A percentile compares a stretch with the other conserved stretches of the same genome.
Conservation (phyloP, 169 alveolate genomes). For the Perkinsus olseni region DNA sequence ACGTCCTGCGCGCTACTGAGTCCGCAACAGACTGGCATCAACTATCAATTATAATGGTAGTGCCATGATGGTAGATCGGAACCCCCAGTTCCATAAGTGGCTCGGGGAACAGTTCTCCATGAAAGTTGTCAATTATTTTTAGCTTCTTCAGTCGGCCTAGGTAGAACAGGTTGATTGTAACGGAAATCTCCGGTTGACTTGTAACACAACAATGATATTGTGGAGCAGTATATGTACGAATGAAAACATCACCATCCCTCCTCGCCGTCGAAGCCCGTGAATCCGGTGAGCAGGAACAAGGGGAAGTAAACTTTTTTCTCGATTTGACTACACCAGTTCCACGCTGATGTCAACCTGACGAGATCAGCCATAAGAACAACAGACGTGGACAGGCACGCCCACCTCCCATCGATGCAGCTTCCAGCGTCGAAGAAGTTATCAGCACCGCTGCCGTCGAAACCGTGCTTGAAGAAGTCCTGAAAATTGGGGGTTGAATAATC, state of each 20-base stretch:
- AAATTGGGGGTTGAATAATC: slow-evolving; percentile 30
- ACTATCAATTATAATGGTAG: too few species aligned
- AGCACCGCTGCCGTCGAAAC: slow-evolving; percentile 78
- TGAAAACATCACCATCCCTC: not conserved
- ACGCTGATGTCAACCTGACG: slow-evolving; percentile 59
- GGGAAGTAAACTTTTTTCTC: slow-evolving; percentile 81
- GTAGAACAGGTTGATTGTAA: too few species aligned
- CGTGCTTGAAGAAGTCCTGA: slow-evolving; percentile 71
- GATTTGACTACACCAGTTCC: slow-evolving; percentile 76
- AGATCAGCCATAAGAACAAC: not conserved
- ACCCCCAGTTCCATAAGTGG: too few species aligned
- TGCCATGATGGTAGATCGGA: too few species aligned
- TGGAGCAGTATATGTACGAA: not conserved
- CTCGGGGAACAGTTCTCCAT: too few species aligned
- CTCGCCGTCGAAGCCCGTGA: slow-evolving; percentile 78
- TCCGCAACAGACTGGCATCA: too few species aligned
- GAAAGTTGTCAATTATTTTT: too few species aligned
- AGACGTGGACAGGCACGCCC: not conserved
- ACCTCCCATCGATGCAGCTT: slow-evolving; percentile 74
- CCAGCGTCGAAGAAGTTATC: slow-evolving; percentile 78
- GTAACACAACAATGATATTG: too few species aligned
- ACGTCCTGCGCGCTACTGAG: too few species aligned
- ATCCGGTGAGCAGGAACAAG: slow-evolving; percentile 78
- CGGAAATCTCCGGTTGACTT: too few species aligned
- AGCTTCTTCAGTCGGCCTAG: too few species aligned